Conservation (phyloP, 495 filamentous ascomycete genomes). For the Aspergillus heteromorphus region DNA sequence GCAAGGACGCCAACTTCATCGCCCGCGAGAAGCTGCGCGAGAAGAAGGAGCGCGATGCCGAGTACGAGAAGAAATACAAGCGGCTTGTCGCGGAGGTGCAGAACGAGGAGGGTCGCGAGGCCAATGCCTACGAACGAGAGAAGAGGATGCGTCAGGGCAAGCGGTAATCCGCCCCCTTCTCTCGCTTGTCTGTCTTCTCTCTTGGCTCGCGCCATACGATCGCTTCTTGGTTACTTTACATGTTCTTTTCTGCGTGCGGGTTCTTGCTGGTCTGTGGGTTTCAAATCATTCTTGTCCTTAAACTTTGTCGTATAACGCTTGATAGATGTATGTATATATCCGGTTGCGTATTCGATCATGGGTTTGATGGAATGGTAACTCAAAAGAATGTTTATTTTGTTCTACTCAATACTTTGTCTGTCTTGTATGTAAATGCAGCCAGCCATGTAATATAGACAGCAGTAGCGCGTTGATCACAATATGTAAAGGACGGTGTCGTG, state of each 20-base stretch:
- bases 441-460: not conserved
- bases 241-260: not conserved
- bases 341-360: not conserved
- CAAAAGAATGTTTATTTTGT: conserved; percentile 2
- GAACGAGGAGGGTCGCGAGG: conserved; percentile 80
- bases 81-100: conserved; percentile 89
- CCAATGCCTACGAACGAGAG: conserved; percentile 83
- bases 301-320: conserved; percentile 10
- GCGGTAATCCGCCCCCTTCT: conserved; percentile 28
- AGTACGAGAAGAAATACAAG: conserved; percentile 93
- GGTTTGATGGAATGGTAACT: not conserved
- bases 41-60: conserved; percentile 85
- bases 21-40: conserved; percentile 79
- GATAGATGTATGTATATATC: conserved; percentile 11
- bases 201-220: not conserved
- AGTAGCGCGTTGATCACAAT: not conserved
- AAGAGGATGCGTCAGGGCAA: conserved; percentile 63
- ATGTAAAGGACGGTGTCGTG: too few relatives aligned
- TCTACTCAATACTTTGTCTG: not conserved
- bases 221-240: not conserved
- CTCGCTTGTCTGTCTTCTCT: not conserved
- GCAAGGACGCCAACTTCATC: conserved; percentile 91
- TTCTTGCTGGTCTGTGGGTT: conserved; percentile 6
- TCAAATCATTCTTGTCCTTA: conserved; percentile 2
- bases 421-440: not conserved